These are phyloP conservation scores for Athelia psychrophila DNA, from an alignment of 1,284 basidiomycete species.

Conservation along the genomic window DNA sequence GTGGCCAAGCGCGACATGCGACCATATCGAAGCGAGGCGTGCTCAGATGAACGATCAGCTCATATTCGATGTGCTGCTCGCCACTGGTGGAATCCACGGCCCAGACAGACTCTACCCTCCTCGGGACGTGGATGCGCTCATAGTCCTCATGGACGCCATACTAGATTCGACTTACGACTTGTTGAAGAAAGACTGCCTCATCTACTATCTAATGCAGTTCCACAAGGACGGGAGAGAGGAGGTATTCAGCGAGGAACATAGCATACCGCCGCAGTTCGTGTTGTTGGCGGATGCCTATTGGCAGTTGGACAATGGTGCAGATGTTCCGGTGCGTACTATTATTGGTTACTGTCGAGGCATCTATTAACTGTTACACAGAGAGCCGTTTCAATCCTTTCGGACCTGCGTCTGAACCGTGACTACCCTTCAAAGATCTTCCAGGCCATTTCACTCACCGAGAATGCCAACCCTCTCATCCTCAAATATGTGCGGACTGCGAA, in stretches of 20 bases:
- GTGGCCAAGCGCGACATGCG: conserved; percentile 44
- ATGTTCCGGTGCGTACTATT: conserved; percentile 49
- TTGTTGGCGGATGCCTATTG: conserved; percentile 77
- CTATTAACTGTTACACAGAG: conserved; percentile 33
- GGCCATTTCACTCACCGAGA: conserved; percentile 52
- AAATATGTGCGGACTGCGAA: conserved; percentile 70
- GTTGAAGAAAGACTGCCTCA: conserved; percentile 73
- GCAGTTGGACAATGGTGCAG: conserved; percentile 66
- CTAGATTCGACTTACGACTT: conserved; percentile 60
- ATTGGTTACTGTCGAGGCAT: conserved; percentile 3
- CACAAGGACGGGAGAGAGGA: conserved; percentile 61
- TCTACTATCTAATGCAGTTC: conserved; percentile 78
- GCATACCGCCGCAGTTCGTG: conserved; percentile 71
- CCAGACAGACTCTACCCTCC: conserved; percentile 68
- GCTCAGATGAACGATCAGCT: conserved; percentile 59
- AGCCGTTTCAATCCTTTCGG: conserved; percentile 68
- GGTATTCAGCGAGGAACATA: conserved; percentile 49
- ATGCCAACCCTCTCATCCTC: conserved; percentile 53
- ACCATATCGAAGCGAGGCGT: conserved; percentile 60
- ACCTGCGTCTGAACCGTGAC: conserved; percentile 70
- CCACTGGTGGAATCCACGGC: conserved; percentile 56
- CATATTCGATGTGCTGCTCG: conserved; percentile 71
- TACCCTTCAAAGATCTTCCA: conserved; percentile 73
- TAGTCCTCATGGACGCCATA: conserved; percentile 58
- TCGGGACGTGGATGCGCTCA: conserved; percentile 45